Base-by-base conservation (phyloP, 2,329 filamentous ascomycete species). In the Didymellaceae sp. region DNA sequence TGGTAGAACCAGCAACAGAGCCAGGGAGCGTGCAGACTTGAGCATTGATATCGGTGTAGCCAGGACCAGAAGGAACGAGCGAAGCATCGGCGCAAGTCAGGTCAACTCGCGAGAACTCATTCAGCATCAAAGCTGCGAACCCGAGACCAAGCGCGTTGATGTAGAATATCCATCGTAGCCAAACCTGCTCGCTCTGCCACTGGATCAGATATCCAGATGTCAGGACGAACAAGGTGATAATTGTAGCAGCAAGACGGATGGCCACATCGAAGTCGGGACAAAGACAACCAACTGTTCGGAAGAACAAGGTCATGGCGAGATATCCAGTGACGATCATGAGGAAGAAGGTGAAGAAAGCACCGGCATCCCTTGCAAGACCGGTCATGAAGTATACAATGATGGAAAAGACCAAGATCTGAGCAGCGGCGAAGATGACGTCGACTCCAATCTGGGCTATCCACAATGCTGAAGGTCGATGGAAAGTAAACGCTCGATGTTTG, bases 131-230 rank as follows among this genome's bases (percentile, higher is more conserved):
- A 2, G 85, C 78, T 9, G 86, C 82, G 67, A 96, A 95, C 0
- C 86, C 84, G 2, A 94, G 80, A 35, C 89, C 90, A 2, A 95
- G 79, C 1, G 89, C 89, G 55, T 94, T 86, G 37, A 93, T 77
- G 67, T 90, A 94, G 71, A 88, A 89, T 54, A 95, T 83, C 90
- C 90, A 95, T 57, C 86, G 80, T 62, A 88, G 88, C 89, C 90
- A 96, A 0, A 86, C 85, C 61, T 91, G 87, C 61, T 89, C 83
- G 2, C 78, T 83, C 40, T 87, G 82, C 68, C 89, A 91, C 68
- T 91, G 90, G 52, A 96, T 93, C 32, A 95, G 75, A 72, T 94
- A 96, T 4, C 91, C 91, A 1, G 86, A 88, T 0, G 90, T 94
- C 16, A 91, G 78, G 20, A 94, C 84, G 61, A 92, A 90, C n/a